Conservation (phyloP, 2,329 filamentous ascomycete species). For the Paracorniculantispora psalliotae region DNA sequence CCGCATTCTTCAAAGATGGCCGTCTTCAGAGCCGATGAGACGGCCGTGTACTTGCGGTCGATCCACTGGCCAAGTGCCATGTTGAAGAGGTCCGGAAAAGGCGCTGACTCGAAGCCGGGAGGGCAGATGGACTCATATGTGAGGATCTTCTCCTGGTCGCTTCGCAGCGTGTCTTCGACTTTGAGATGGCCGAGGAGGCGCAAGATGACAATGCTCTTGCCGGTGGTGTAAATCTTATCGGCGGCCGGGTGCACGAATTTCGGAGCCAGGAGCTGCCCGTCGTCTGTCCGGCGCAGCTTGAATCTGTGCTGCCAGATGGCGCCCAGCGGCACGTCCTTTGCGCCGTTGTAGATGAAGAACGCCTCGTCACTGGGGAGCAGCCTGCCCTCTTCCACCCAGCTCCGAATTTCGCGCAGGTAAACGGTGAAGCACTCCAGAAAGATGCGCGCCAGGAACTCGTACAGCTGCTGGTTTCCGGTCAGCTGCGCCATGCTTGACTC, state of each 20-base stretch:
- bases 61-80: constrained; percentile 72
- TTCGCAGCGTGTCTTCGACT: constrained; percentile 34
- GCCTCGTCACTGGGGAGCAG: constrained; percentile 59
- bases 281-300: constrained; percentile 55
- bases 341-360: constrained; percentile 68
- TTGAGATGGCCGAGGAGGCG: constrained; percentile 48
- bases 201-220: constrained; percentile 85
- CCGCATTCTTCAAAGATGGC: constrained; percentile 66
- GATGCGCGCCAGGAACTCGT: constrained; percentile 58
- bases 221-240: constrained; percentile 73
- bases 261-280: constrained; percentile 63
- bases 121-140: constrained; percentile 54
- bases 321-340: constrained; percentile 51
- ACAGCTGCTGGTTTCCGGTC: constrained; percentile 57
- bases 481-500: constrained; percentile 65
- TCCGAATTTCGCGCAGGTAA: constrained; percentile 72
- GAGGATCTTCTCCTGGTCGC: constrained; percentile 34
- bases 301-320: constrained; percentile 76
- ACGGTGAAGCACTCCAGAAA: constrained; percentile 79
- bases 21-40: constrained; percentile 60
- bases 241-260: constrained; percentile 67
- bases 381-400: constrained; percentile 80
- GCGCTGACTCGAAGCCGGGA: constrained; percentile 44
- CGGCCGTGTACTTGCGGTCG: constrained; percentile 64
- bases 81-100: constrained; percentile 72